Conservation (phyloP, 2,329 filamentous ascomycete species). For the Ophiostoma sp. region DNA sequence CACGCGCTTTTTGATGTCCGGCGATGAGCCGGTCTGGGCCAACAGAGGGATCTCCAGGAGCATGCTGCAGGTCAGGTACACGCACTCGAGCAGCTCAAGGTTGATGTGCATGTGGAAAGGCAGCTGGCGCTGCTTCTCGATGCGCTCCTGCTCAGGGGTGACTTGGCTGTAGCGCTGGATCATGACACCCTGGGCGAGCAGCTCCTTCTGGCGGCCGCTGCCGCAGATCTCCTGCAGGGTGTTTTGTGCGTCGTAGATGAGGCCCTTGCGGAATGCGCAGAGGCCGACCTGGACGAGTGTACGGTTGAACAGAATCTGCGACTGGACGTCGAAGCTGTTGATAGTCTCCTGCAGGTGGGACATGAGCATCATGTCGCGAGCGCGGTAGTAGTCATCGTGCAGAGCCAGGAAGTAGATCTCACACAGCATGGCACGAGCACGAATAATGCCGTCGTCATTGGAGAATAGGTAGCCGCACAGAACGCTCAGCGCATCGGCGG, state of each 20-base stretch:
- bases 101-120: constrained; percentile 99
- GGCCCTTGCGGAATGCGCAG: constrained; percentile 93
- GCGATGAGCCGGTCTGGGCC: constrained; percentile 92
- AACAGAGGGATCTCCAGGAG: constrained; percentile 95
- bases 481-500: constrained; percentile 69
- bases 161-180: constrained; percentile 96
- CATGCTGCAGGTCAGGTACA: constrained; percentile 99
- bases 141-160: constrained; percentile 92
- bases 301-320: constrained; percentile 97
- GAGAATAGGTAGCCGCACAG: constrained; percentile 94
- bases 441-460: constrained; percentile 91
- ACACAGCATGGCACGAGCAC: constrained; percentile 93
- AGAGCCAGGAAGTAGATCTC: constrained; percentile 98
- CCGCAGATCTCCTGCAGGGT: constrained; percentile 97
- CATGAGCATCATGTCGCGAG: constrained; percentile 99
- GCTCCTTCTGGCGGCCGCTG: constrained; percentile 94
- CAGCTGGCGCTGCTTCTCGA: constrained; percentile 94
- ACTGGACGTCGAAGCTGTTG: constrained; percentile 90
- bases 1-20: constrained; percentile 92
- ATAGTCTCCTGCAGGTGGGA: constrained; percentile 98
- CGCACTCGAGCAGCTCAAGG: constrained; percentile 93
- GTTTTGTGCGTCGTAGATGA: constrained; percentile 96
- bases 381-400: constrained; percentile 96
- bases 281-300: constrained; percentile 96
- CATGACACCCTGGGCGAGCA: constrained; percentile 95